Base-by-base conservation (phyloP, 78 protist species). In the slime mould (Dictyostelium discoideum) region DNA sequence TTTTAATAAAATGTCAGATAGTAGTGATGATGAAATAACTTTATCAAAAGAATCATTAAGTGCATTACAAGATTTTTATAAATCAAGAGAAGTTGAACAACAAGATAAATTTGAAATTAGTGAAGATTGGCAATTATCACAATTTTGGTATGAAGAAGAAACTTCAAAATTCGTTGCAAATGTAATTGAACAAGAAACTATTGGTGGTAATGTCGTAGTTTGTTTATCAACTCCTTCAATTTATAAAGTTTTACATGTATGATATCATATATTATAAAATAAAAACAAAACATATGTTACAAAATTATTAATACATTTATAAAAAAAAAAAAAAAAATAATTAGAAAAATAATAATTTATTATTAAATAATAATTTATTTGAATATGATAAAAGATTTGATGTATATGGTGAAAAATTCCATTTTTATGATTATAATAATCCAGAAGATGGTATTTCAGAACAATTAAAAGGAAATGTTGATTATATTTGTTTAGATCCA, bases 401-500 rank as follows among this genome's bases (percentile, higher is more conserved):
- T 69, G 72, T 80, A 3, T 90, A 67, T 82, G 87, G 84, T 18
- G 94, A 90, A 13, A 80, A 86, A 29, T 90, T 90, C 67, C 39
- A 63, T 37, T 72, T 82, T 29, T 90, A 90, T 32, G 94, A 90
- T 60, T 90, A 90, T 37, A 80, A 69, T 11, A 44, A 90, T 26
- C 94, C 94, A 37, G 48, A 69, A 10, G 84, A 82, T 7, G 84
- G 67, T 16, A 29, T 90, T 44, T 54, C 88, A 57, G 77, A 67
- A 57, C 72, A 82, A 67, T 72, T 60, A n/a, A n/a, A 32, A 69
- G 69, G 37, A 24, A 44, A 54, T 18, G 54, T 82, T 11, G 94
- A 90, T 72, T 90, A 72, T 24, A 90, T 90, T 40, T 90, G 94
- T 73, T 90, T 90, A 11, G 94, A 90, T 90, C 94, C 94, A 82